Base-by-base conservation (phyloP, 768 basidiomycete genomes). In the Lentinula lateritia region DNA sequence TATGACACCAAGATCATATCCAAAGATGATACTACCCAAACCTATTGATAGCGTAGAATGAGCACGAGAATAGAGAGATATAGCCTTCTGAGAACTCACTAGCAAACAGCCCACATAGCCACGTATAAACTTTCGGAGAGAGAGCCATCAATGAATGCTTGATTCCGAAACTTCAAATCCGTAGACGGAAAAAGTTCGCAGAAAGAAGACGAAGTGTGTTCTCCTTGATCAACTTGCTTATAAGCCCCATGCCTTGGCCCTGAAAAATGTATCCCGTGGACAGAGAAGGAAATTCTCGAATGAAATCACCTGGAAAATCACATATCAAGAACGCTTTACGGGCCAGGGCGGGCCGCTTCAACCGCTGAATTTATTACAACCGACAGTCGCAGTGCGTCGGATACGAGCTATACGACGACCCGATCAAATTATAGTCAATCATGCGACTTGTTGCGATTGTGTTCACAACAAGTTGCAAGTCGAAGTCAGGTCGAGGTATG, bases 101-200 rank as follows among this genome's bases (percentile, higher is more conserved):
- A 10, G 80, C 81, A 59, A 83, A 83, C 45, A 83, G 69, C 16
- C 81, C 81, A 62, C 80, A 83, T 1, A 83, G 69, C 80, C 79
- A 83, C 15, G 80, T 83, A 67, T 81, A 81, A 38, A 81, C 75
- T 63, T 81, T 80, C n/a, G 78, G 78, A 23, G 76, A 67, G 12
- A 79, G 71, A 46, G 70, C 58, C 76, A 78, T 77, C 9, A 45
- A 28, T 36, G 45, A 38, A 38, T 34, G 34, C 18, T 34, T 39
- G 34, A 34, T 45, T 60, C 63, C n/a, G 6, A 23, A 39, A 54
- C 36, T 20, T n/a, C 10, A 50, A n/a, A 52, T 52, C 50, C 50
- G 10, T 9, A 5, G 53, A 34, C 52, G 34, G 53, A 20, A 13
- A 54, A 39, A 54, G 16, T 39, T 54, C 36, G 36, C 53, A 39